phyloP scores from a whole-genome alignment of 495 filamentous ascomycete genomes.

The Elaphomyces granulatus region DNA sequence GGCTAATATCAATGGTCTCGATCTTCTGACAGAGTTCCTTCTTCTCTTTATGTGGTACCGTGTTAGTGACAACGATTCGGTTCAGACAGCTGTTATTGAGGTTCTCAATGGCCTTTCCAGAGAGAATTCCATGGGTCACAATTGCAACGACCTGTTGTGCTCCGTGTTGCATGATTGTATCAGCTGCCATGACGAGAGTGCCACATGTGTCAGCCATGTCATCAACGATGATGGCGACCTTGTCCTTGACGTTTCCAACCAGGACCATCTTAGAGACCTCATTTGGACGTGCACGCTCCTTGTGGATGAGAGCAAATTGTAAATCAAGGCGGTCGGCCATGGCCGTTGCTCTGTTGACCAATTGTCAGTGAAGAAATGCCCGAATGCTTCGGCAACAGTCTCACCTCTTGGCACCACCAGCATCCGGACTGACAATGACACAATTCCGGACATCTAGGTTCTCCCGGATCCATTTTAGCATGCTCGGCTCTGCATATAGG shows the following conservation, averaged over 20 bases:
- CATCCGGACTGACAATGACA: slow-evolving; percentile 93
- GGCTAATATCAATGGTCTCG: slow-evolving; percentile 84
- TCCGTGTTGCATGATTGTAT: slow-evolving; percentile 79
- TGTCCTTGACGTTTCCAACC: slow-evolving; percentile 46
- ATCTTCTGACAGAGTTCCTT: slow-evolving; percentile 62
- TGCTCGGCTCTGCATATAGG: slow-evolving; percentile 89
- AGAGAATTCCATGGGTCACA: slow-evolving; percentile 91
- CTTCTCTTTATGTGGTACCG: slow-evolving; percentile 78
- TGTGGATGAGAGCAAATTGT: slow-evolving; percentile 97
- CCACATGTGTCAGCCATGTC: slow-evolving; percentile 89
- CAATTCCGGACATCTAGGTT: slow-evolving; percentile 70
- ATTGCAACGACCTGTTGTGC: slow-evolving; percentile 83
- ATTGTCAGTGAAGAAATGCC: slow-evolving; percentile 3
- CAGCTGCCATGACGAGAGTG: slow-evolving; percentile 82
- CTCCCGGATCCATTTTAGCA: slow-evolving; percentile 79
- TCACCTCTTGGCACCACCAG: slow-evolving; percentile 90
- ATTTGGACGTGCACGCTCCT: slow-evolving; percentile 88
- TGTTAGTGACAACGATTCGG: slow-evolving; percentile 88
- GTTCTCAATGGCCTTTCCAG: slow-evolving; percentile 79
- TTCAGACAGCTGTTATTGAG: slow-evolving; percentile 67
- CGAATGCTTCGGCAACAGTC: slow-evolving; percentile 8
- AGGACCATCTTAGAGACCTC: slow-evolving; percentile 94
- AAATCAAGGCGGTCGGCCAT: slow-evolving; percentile 91
- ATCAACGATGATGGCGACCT: slow-evolving; percentile 65
- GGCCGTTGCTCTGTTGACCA: slow-evolving; percentile 56